Conservation (phyloP, 176 grass and related monocot genomes). For the Elaeis guineensis region DNA sequence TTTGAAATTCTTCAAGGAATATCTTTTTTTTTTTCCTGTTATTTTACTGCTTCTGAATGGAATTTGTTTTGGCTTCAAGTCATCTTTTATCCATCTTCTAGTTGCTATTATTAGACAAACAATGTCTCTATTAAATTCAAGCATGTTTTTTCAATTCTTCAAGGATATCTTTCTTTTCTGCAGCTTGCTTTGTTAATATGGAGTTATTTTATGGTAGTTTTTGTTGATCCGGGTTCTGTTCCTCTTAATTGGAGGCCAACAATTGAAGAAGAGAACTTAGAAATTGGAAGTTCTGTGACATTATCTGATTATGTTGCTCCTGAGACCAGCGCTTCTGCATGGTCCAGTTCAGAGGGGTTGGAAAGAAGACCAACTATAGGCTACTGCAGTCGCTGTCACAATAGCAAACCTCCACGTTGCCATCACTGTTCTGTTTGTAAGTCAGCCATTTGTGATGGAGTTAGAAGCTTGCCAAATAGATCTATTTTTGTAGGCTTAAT, state of each 20-base stretch:
- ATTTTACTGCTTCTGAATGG: background rate
- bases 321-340: constrained; percentile 31
- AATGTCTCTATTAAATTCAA: constrained; percentile 29
- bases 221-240: constrained; percentile 68
- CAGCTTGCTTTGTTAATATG: constrained; percentile 79
- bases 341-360: constrained; percentile 34
- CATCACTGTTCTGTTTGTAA: constrained; percentile 97
- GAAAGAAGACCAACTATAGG: constrained; percentile 28
- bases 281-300: constrained; percentile 9
- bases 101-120: constrained; percentile 8
- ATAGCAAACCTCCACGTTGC: constrained; percentile 80
- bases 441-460: constrained; percentile 15
- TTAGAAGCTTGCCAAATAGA: too few relatives aligned
- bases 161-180: constrained; percentile 64
- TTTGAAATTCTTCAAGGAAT: constrained; percentile 58
- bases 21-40: constrained; percentile 23
- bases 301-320: constrained; percentile 18
- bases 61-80: background rate
- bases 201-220: constrained; percentile 80
- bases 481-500: too few relatives aligned
- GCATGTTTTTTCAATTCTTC: constrained; percentile 44
- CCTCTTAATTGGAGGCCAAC: constrained; percentile 67
- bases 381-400: constrained; percentile 70
- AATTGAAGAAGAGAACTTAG: constrained; percentile 35
- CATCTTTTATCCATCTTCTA: constrained; percentile 16